Evolutionary conservation across 768 basidiomycete genomes (phyloP), one percentile per base, ranked within the genome.

Genomic region (Lyophyllum shimeji): DNA sequence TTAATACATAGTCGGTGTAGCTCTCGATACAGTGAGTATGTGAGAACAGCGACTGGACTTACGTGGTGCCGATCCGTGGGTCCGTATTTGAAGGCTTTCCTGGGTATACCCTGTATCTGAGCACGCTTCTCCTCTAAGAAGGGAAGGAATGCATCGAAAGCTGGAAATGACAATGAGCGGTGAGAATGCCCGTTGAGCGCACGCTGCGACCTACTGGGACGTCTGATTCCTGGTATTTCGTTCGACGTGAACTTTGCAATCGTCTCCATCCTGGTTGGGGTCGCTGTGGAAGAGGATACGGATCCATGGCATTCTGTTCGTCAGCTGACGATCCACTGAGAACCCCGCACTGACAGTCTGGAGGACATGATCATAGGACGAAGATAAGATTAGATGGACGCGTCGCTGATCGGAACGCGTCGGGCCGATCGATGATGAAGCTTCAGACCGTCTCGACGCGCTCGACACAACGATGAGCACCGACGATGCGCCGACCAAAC

Each of bases 21-120:
- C 24, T 6, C 34, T 6, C 2, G 3, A 37, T 3, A 12, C 34
- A 2, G 7, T 6, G 2, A 29, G 29, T 29, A 12, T 33, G 7
- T 33, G 12, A 37, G 15, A 37, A 13, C 8, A 37, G 29, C 0
- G 23, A 34, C n/a, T n/a, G 12, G n/a, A 66, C 70, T 4, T 66
- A 78, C 80, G 68, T 81, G 73, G 57, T 84, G 82, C 34, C 83
- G 74, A 29, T 77, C 81, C 21, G 72, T 76, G 13, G 64, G 52
- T 1, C 85, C 84, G 60, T 83, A 89, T 50, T 77, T 69, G 71
- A 87, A 85, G 1, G 83, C 82, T 62, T 76, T 79, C 45, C 72
- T 69, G 2, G 81, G 73, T n/a, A 80, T 72, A 46, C 71, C 69
- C 18, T 74, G 62, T 34, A 89, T 87, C 7, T 75, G 67, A 1